Evolutionary conservation across 2,329 filamentous ascomycete species (phyloP).

Genomic region (Diaporthe aspalathi): DNA sequence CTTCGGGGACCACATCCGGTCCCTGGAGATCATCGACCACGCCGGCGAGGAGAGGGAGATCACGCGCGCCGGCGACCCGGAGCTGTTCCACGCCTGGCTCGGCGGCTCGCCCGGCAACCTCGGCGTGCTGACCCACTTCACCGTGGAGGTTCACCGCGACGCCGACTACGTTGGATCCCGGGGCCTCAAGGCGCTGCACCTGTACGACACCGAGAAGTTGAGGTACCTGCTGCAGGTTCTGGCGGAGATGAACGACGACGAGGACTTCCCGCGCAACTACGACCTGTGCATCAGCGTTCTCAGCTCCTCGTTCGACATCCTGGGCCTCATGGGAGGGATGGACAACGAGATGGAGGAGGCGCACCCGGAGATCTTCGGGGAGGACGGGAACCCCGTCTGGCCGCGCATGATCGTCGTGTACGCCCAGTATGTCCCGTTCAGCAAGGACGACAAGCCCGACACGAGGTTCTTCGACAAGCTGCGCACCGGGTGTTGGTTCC

Average conservation of each 20-base stretch:
- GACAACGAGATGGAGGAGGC: slow-evolving; percentile 51
- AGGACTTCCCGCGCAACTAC: slow-evolving; percentile 57
- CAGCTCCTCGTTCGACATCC: slow-evolving; percentile 51
- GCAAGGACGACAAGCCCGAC: slow-evolving; percentile 50
- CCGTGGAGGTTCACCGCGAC: slow-evolving; percentile 52
- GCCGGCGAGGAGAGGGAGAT: slow-evolving; percentile 59
- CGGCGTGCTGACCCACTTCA: slow-evolving; percentile 67
- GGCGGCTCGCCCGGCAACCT: slow-evolving; percentile 70
- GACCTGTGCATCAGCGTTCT: slow-evolving; percentile 61
- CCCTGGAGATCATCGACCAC: slow-evolving; percentile 60
- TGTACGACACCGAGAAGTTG: slow-evolving; percentile 53
- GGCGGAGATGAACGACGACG: slow-evolving; percentile 58
- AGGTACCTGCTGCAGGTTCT: slow-evolving; percentile 53
- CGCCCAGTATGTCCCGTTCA: slow-evolving; percentile 60
- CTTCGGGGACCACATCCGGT: slow-evolving; percentile 63
- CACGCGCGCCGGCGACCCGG: slow-evolving; percentile 59
- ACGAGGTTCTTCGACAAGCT: slow-evolving; percentile 54
- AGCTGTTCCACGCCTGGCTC: slow-evolving; percentile 69
- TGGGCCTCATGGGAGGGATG: slow-evolving; percentile 50
- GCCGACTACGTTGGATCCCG: slow-evolving; percentile 51
- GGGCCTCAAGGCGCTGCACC: slow-evolving; percentile 56
- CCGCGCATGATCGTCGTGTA: slow-evolving; percentile 58
- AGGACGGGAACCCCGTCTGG: slow-evolving; percentile 51
- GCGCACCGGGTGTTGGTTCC: slow-evolving; percentile 45
- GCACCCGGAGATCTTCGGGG: slow-evolving; percentile 52